Conservation (phyloP, 352 stramenopile species). For the Globisporangium ultimum region DNA sequence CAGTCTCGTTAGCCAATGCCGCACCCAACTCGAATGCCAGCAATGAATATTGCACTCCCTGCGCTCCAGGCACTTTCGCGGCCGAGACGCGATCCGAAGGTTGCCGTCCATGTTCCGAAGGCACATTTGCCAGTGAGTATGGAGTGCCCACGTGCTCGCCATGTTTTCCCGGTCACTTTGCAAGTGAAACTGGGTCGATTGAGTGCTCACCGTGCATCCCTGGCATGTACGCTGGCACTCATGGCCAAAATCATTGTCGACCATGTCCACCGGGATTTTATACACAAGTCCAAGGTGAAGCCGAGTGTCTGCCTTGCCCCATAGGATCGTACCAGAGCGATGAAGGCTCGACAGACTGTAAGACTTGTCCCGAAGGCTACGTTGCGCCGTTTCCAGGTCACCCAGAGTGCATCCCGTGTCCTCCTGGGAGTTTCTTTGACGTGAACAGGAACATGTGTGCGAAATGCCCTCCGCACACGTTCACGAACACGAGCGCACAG, state of each 20-base stretch:
- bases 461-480: conserved; percentile 7
- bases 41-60: conserved; percentile 27
- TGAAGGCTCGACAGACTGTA: conserved; percentile 24
- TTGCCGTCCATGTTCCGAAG: conserved; percentile 32
- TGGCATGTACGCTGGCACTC: conserved; percentile 28
- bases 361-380: conserved; percentile 32
- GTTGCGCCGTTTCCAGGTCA: conserved; percentile 34
- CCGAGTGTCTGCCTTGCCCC: conserved; percentile 44
- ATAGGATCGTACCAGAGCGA: conserved; percentile 34
- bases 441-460: background rate
- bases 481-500: conserved; percentile 10
- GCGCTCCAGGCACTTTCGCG: conserved; percentile 40
- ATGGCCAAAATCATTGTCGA: conserved; percentile 24
- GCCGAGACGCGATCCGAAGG: conserved; percentile 22
- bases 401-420: conserved; percentile 32
- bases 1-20: background rate
- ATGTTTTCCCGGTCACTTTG: conserved; percentile 26
- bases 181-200: conserved; percentile 18
- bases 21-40: background rate
- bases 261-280: conserved; percentile 28
- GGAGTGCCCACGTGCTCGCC: conserved; percentile 14
- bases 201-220: conserved; percentile 39
- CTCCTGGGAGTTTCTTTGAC: conserved; percentile 38
- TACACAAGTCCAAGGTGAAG: conserved; percentile 29
- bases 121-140: conserved; percentile 11